A percentile compares a stretch with the other conserved stretches of the same genome.
These are phyloP conservation scores for Leptodermis oblonga DNA, from an alignment of 257 asterid species.

Conservation along the genomic window DNA sequence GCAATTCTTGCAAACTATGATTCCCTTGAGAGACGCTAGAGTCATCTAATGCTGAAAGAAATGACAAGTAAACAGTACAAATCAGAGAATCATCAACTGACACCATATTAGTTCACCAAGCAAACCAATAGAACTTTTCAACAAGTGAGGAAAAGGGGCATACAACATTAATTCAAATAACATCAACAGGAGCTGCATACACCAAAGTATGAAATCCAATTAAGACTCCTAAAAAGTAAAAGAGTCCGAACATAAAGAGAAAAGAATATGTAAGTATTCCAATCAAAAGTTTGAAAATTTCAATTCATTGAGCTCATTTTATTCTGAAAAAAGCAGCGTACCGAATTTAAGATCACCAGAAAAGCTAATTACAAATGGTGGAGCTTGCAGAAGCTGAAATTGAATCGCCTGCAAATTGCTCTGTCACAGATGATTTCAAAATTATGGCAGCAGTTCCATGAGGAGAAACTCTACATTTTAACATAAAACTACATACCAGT, in stretches of 20 bases:
- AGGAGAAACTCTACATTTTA: slow-evolving; percentile 14
- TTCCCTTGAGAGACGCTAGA: slow-evolving; percentile 33
- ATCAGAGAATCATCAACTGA: not conserved
- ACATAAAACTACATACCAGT: slow-evolving; percentile 47
- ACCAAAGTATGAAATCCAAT: not conserved
- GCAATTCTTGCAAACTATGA: slow-evolving; percentile 41
- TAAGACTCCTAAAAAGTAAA: not conserved
- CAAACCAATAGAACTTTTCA: not conserved
- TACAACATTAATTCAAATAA: not conserved
- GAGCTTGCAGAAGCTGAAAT: slow-evolving; percentile 81
- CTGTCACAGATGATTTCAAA: slow-evolving; percentile 30
- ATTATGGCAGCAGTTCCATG: slow-evolving; percentile 9
- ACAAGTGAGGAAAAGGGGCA: not conserved
- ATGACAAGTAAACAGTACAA: not conserved
- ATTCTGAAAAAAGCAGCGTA: slow-evolving; percentile 19
- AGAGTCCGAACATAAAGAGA: not conserved
- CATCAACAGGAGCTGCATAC: not conserved
- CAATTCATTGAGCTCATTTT: not conserved
- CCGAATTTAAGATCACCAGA: slow-evolving; percentile 91
- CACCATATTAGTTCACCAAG: not conserved
- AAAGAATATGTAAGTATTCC: not conserved
- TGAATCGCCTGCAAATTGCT: slow-evolving; percentile 79
- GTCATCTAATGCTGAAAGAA: slow-evolving; percentile 44
- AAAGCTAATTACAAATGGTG: slow-evolving; percentile 62
- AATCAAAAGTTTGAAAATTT: not conserved